Evolutionary conservation across 768 basidiomycete species (phyloP).

Genomic region (Phylloporus rhodoxanthus): DNA sequence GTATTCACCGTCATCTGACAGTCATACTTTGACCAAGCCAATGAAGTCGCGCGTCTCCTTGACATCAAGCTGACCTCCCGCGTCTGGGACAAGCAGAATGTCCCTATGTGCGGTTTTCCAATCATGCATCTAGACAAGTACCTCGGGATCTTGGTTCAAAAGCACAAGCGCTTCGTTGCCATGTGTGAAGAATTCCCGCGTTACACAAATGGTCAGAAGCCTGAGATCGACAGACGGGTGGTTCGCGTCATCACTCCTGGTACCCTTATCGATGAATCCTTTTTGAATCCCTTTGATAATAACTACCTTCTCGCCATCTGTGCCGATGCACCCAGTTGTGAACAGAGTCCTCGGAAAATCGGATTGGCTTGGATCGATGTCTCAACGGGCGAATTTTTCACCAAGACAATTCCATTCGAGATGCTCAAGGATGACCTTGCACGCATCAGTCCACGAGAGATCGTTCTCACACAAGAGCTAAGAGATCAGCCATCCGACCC

Average conservation of each 20-base stretch:
- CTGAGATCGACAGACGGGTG: constrained; percentile 72
- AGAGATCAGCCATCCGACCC: constrained; percentile 38
- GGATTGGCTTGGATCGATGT: constrained; percentile 94
- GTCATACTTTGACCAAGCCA: constrained; percentile 94
- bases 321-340: constrained; percentile 8
- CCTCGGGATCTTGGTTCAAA: constrained; percentile 79
- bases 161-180: constrained; percentile 80
- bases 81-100: constrained; percentile 61
- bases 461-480: constrained; percentile 55
- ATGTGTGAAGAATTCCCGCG: constrained; percentile 88
- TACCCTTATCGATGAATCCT: constrained; percentile 88
- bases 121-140: constrained; percentile 78
- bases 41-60: constrained; percentile 66
- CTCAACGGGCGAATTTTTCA: constrained; percentile 91
- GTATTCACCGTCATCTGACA: constrained; percentile 27
- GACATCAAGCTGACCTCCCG: constrained; percentile 79
- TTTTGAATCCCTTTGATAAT: constrained; percentile 79
- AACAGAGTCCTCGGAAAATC: constrained; percentile 19
- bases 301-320: constrained; percentile 80
- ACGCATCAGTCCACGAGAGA: constrained; percentile 75
- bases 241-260: constrained; percentile 88
- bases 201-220: constrained; percentile 43
- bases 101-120: constrained; percentile 91
- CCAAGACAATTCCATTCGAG: constrained; percentile 50
- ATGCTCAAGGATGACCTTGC: constrained; percentile 74